Evolutionary conservation across 371 early-diverging fungal species (phyloP).

Genomic region (Mortierella sp.): DNA sequence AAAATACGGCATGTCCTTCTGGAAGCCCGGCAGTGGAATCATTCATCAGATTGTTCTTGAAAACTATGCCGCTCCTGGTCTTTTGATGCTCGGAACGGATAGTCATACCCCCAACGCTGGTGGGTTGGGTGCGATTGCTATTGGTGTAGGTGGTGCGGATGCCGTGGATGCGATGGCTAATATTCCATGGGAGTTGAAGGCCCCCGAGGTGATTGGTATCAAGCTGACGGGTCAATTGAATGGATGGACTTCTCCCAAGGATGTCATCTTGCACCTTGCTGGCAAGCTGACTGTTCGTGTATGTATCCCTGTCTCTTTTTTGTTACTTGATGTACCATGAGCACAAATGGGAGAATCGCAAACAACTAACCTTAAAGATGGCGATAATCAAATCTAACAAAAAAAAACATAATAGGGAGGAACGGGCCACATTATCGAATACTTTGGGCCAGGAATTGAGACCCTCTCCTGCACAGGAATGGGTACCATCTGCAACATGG

Average conservation of each 20-base stretch:
- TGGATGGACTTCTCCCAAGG: slow-evolving; percentile 96
- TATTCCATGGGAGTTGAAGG: slow-evolving; percentile 96
- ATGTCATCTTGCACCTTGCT: slow-evolving; percentile 90
- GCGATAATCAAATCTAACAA: slow-evolving; percentile 1
- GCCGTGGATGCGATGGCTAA: slow-evolving; percentile 96
- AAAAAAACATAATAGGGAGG: slow-evolving; percentile 73
- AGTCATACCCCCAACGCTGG: slow-evolving; percentile 89
- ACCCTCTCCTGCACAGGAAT: slow-evolving; percentile 93
- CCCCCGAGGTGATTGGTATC: slow-evolving; percentile 95
- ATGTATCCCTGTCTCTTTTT: slow-evolving; percentile 52
- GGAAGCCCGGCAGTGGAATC: slow-evolving; percentile 93
- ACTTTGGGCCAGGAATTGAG: slow-evolving; percentile 92
- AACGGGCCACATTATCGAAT: slow-evolving; percentile 93
- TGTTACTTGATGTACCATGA: not conserved
- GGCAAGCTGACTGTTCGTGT: slow-evolving; percentile 91
- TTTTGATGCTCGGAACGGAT: slow-evolving; percentile 92
- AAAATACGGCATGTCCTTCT: slow-evolving; percentile 92
- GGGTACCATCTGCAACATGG: slow-evolving; percentile 98
- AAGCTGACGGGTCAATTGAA: slow-evolving; percentile 89
- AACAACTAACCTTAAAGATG: not conserved
- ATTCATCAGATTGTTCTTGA: slow-evolving; percentile 96
- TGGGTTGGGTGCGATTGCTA: slow-evolving; percentile 93
- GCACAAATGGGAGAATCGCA: not conserved
- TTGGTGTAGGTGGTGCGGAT: slow-evolving; percentile 97
- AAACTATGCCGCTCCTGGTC: slow-evolving; percentile 95